Evolutionary conservation across 176 grass and related monocot species (phyloP), one percentile per base, ranked within the genome.

Genomic region (Aegilops longissima): DNA sequence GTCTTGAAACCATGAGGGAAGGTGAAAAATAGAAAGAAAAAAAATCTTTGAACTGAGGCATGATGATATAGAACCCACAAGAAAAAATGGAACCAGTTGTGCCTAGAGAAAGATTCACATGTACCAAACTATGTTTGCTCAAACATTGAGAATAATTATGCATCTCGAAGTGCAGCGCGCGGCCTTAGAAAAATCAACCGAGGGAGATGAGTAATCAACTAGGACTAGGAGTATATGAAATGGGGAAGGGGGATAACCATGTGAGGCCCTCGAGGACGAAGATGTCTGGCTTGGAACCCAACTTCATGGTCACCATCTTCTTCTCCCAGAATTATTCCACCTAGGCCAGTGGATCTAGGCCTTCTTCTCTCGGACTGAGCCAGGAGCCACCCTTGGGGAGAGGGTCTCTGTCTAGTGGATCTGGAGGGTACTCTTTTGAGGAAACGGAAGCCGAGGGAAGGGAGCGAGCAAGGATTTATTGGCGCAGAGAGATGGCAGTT

Each of bases 211-310:
- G 49, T 17, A 52, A 52, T 17, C 14, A 5, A 14, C 13, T 52
- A 16, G 9, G 33, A 34, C 33, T 38, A 38, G 38, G 40, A 42
- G 4, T 49, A 56, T 59, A 21, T 59, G 56, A 59, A 21, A 59
- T 0, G 14, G 30, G 12, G 56, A 64, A 38, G 35, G 3, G 56
- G 77, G 69, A 3, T 74, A 74, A 92, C 93, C 93, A 95, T 80
- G 88, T 95, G 79, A 92, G 90, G 88, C 80, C 93, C 81, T 92
- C 88, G 0, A 88, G 88, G 63, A 90, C 78, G 79, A 95, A 95
- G 5, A 84, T 82, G 38, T 92, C 93, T 16, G 85, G 82, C 83
- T 92, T 95, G 85, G 90, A 92, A 8, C 93, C 93, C 25, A 95
- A 11, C 80, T 95, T 95, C 90, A 92, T 92, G 44, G 83, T 92